Percentiles rank a stretch among this genome's conserved stretches.
These are phyloP conservation scores for Striga asiatica DNA, from an alignment of 257 asterid species.

Conservation along the genomic window DNA sequence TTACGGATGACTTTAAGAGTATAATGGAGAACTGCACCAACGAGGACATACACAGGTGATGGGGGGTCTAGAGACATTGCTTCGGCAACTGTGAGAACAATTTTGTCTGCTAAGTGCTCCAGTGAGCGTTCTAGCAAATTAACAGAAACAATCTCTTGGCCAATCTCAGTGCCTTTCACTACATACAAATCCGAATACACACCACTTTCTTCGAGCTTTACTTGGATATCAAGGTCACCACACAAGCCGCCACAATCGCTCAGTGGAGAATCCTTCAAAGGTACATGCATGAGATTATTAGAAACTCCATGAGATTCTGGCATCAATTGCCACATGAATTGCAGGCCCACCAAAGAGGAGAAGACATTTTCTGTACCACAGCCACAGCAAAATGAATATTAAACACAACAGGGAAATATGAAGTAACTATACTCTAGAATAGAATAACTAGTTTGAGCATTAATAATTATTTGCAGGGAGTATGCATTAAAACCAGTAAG, in stretches of 20 bases:
- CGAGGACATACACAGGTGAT: constrained; percentile 71
- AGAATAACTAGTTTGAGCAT: constrained; percentile 6
- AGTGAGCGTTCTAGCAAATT: constrained; percentile 58
- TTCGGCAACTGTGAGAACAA: constrained; percentile 84
- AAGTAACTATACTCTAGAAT: background rate
- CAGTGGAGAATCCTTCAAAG: constrained; percentile 79
- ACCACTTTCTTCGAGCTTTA: constrained; percentile 75
- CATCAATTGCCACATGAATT: constrained; percentile 66
- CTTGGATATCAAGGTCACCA: constrained; percentile 83
- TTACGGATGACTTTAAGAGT: constrained; percentile 67
- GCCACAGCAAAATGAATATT: constrained; percentile 11
- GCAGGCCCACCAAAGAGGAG: constrained; percentile 85
- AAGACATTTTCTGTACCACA: constrained; percentile 66
- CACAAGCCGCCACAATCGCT: constrained; percentile 86
- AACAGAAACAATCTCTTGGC: constrained; percentile 80
- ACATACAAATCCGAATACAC: constrained; percentile 73
- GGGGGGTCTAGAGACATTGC: constrained; percentile 92
- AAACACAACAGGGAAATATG: background rate
- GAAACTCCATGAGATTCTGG: constrained; percentile 52
- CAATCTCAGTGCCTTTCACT: constrained; percentile 79
- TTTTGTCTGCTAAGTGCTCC: constrained; percentile 49
- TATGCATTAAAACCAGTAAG: background rate
- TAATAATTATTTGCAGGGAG: constrained; percentile 8
- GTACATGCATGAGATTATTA: constrained; percentile 74
- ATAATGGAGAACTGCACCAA: constrained; percentile 63